Evolutionary conservation across 768 basidiomycete species (phyloP).

Genomic region (Suillus cothurnatus): DNA sequence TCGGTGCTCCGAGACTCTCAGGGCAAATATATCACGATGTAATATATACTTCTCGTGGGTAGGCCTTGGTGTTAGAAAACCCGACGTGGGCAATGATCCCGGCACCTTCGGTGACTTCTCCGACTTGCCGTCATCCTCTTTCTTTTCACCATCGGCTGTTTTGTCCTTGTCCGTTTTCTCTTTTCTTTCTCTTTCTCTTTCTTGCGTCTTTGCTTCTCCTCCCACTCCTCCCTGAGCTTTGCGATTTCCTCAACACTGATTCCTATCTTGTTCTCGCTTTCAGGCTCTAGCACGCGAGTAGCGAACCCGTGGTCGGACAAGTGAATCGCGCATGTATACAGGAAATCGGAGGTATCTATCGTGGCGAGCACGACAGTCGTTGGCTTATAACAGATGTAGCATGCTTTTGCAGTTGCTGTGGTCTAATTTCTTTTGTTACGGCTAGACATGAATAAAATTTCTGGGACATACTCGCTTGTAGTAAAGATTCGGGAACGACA

Average conservation of each 20-base stretch:
- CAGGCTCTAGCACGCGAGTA: slow-evolving; percentile 45
- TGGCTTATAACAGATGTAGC: slow-evolving; percentile 78
- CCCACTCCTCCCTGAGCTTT: slow-evolving; percentile 80
- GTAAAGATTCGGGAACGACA: slow-evolving; percentile 84
- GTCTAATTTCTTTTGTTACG: slow-evolving; percentile 46
- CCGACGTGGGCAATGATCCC: slow-evolving; percentile 30
- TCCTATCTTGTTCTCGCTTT: slow-evolving; percentile 37
- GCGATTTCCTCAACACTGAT: slow-evolving; percentile 71
- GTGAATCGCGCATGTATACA: slow-evolving; percentile 85
- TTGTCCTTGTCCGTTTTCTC: slow-evolving; percentile 32
- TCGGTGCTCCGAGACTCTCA: slow-evolving; percentile 78
- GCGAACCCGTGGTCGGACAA: slow-evolving; percentile 81
- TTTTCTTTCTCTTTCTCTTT: slow-evolving; percentile 45
- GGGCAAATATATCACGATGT: slow-evolving; percentile 82
- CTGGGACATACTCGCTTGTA: slow-evolving; percentile 75
- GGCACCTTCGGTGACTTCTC: slow-evolving; percentile 21
- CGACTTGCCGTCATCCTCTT: slow-evolving; percentile 33
- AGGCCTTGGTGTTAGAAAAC: slow-evolving; percentile 38
- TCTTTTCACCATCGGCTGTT: slow-evolving; percentile 38
- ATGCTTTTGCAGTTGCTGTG: slow-evolving; percentile 75
- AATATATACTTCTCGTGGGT: slow-evolving; percentile 76
- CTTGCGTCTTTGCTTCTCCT: slow-evolving; percentile 67
- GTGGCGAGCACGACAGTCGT: slow-evolving; percentile 87
- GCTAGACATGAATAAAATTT: slow-evolving; percentile 7
- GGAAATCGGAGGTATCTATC: slow-evolving; percentile 77